Evolutionary conservation across 169 alveolate species (phyloP).

Genomic region (Cryptosporidium ryanae): DNA sequence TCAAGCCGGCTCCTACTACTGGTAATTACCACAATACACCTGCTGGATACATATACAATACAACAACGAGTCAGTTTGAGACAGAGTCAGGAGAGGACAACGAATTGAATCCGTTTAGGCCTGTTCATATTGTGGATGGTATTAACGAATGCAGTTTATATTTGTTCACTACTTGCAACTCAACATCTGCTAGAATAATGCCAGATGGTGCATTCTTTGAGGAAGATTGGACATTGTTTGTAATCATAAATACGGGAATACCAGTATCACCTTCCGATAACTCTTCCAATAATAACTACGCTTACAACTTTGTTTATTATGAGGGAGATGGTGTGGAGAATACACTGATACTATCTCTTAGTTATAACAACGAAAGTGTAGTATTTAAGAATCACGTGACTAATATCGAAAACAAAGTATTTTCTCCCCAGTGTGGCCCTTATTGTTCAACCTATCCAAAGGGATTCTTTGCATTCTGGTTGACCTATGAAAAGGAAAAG

Average conservation of each 20-base stretch:
- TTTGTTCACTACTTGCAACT: conserved; percentile 44
- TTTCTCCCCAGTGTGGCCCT: conserved; percentile 74
- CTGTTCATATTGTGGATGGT: conserved; percentile 45
- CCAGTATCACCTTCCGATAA: conserved; percentile 2
- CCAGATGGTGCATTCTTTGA: background rate
- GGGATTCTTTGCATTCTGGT: conserved; percentile 62
- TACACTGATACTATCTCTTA: conserved; percentile 5
- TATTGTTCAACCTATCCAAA: conserved; percentile 57
- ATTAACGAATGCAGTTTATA: conserved; percentile 19
- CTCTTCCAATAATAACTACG: background rate
- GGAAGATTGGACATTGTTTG: conserved; percentile 52
- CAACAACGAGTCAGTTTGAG: conserved; percentile 57
- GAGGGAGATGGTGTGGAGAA: background rate
- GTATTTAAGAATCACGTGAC: conserved; percentile 27
- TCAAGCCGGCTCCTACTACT: conserved; percentile 29
- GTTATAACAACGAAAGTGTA: conserved; percentile 28
- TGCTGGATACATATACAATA: conserved; percentile 38
- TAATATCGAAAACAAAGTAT: conserved; percentile 5
- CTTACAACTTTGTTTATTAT: conserved; percentile 7
- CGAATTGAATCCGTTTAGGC: conserved; percentile 40
- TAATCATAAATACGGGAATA: conserved; percentile 36
- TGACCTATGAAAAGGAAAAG: conserved; percentile 4
- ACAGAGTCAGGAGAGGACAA: background rate
- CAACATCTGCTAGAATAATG: conserved; percentile 41
- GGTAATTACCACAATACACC: conserved; percentile 31